Percentiles rank a stretch among this genome's conserved stretches.
phyloP scores from a whole-genome alignment of 495 filamentous ascomycete species.

The Rhypophila decipiens region DNA sequence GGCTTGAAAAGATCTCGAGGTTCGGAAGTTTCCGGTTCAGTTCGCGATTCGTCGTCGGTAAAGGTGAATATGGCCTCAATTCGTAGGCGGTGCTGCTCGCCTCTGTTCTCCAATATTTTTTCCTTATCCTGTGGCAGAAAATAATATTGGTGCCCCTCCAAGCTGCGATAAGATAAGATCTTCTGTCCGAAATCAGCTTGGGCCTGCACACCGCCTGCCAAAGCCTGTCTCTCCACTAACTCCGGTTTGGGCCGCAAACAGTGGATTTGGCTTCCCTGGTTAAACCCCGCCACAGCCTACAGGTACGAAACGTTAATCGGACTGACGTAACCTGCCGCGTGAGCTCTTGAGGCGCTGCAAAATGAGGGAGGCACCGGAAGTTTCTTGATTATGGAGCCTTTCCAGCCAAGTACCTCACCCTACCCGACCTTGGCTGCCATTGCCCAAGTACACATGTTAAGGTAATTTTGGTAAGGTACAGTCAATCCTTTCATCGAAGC shows the following conservation, averaged over 20 bases:
- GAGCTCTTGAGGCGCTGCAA: slow-evolving; percentile 21
- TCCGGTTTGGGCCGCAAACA: neutral
- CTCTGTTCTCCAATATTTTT: slow-evolving; percentile 13
- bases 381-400: too few species aligned
- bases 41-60: slow-evolving; percentile 1
- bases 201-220: slow-evolving; percentile 9
- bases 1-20: neutral
- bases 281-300: neutral
- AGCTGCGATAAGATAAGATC: slow-evolving; percentile 22
- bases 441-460: too few species aligned
- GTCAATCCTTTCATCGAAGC: too few species aligned
- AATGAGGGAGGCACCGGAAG: too few species aligned
- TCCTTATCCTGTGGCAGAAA: slow-evolving; percentile 16
- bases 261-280: neutral
- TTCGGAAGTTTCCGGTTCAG: neutral
- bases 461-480: too few species aligned
- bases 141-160: slow-evolving; percentile 21
- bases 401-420: too few species aligned
- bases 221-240: neutral
- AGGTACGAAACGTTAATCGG: neutral
- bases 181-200: neutral
- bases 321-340: slow-evolving; percentile 25
- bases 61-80: too few species aligned
- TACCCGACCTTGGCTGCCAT: too few species aligned
- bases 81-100: neutral